These are phyloP conservation scores for Hypoxylon sp. DNA, from an alignment of 2,329 filamentous ascomycete species.

Conservation along the genomic window DNA sequence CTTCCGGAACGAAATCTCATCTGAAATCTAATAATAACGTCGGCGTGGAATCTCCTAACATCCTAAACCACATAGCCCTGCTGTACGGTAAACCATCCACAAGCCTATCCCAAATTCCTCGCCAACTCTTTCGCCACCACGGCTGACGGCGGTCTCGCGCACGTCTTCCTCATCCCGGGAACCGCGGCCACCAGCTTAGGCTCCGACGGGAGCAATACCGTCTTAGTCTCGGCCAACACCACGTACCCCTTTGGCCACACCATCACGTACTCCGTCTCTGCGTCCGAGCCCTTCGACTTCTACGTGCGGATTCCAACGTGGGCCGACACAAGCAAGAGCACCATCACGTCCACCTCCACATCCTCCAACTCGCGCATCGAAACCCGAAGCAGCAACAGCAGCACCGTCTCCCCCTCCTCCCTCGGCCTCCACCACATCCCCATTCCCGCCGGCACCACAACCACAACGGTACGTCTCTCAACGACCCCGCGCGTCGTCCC, in stretches of 20 bases:
- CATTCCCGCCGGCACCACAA: constrained; percentile 30
- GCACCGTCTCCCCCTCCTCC: constrained; percentile 23
- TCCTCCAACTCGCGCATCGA: constrained; percentile 6
- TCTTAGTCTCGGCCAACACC: constrained; percentile 61
- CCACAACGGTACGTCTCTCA: constrained; percentile 32
- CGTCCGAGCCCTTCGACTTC: constrained; percentile 48
- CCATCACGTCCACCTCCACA: constrained; percentile 15
- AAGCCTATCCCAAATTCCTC: constrained; percentile 68
- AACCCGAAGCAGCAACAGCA: constrained; percentile 4
- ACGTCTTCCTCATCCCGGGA: constrained; percentile 63
- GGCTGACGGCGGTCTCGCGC: constrained; percentile 60
- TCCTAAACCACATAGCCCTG: constrained; percentile 55
- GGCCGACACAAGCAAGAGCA: constrained; percentile 36
- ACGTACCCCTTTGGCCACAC: constrained; percentile 59
- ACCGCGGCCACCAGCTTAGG: constrained; percentile 57
- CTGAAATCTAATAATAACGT: neutral
- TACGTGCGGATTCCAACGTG: constrained; percentile 50
- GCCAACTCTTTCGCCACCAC: constrained; percentile 61
- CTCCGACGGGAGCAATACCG: constrained; percentile 51
- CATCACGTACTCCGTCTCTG: constrained; percentile 50
- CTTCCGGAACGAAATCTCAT: too few species aligned
- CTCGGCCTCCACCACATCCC: constrained; percentile 39
- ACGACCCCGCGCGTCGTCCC: constrained; percentile 40
- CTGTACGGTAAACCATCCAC: constrained; percentile 69
- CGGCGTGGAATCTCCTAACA: constrained; percentile 8